Conservation (phyloP, 139 green algal genomes). For the Nannochloris sp. region DNA sequence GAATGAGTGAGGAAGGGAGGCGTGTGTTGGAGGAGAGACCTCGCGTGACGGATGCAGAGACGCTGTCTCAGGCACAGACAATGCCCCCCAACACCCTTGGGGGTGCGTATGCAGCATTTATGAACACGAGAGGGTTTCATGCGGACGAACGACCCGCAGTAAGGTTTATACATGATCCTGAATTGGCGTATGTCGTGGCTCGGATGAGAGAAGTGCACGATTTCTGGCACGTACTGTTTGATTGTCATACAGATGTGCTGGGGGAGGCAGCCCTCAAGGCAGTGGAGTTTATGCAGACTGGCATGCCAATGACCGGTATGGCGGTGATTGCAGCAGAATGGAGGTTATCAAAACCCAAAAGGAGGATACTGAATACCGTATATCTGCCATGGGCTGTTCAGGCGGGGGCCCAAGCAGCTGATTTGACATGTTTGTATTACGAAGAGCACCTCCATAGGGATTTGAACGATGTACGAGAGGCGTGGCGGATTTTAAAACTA, state of each 20-base stretch:
- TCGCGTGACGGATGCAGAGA: constrained; percentile 47
- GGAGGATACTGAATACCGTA: constrained; percentile 41
- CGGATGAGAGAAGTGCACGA: constrained; percentile 83
- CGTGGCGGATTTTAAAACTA: constrained; percentile 57
- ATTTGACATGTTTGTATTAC: constrained; percentile 88
- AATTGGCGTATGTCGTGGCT: constrained; percentile 82
- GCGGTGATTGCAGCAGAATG: constrained; percentile 63
- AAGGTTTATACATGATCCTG: constrained; percentile 84
- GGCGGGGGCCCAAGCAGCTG: constrained; percentile 53
- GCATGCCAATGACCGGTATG: constrained; percentile 82
- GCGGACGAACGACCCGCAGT: constrained; percentile 79
- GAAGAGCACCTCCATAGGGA: constrained; percentile 42
- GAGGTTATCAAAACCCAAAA: constrained; percentile 41
- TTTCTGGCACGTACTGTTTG: constrained; percentile 96
- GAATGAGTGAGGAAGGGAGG: constrained; percentile 33
- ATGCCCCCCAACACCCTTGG: constrained; percentile 72
- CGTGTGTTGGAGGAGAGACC: constrained; percentile 67
- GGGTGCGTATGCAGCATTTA: constrained; percentile 81
- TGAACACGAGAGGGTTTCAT: constrained; percentile 68
- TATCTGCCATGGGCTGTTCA: constrained; percentile 84
- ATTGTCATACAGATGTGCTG: constrained; percentile 82
- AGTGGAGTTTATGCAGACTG: constrained; percentile 92
- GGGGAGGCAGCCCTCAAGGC: constrained; percentile 92
- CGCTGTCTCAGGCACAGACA: constrained; percentile 36
- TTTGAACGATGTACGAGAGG: constrained; percentile 42